Conservation (phyloP, 495 filamentous ascomycete genomes). For the Penicillium salamii region DNA sequence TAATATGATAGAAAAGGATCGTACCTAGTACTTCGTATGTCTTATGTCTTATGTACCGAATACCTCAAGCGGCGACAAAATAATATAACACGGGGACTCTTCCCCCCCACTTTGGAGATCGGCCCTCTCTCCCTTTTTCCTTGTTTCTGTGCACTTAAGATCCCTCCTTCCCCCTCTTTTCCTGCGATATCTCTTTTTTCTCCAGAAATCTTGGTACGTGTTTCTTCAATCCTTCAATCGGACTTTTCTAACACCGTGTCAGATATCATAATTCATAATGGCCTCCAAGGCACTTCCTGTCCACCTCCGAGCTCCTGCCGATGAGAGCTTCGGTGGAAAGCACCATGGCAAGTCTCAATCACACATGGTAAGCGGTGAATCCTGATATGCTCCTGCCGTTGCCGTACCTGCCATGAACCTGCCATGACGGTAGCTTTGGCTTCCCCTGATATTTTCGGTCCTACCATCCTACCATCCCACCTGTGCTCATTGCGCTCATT, state of each 20-base stretch:
- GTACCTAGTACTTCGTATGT: background rate
- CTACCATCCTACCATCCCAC: too few relatives aligned
- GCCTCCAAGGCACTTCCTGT: conserved; percentile 69
- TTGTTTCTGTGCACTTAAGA: background rate
- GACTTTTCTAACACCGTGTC: conserved; percentile 5
- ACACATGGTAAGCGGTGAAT: conserved; percentile 72
- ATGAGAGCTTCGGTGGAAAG: conserved; percentile 58
- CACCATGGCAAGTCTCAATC: conserved; percentile 95
- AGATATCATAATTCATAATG: conserved; percentile 50
- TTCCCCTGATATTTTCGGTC: too few relatives aligned
- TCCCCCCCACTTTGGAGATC: background rate
- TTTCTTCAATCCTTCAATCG: conserved; percentile 7
- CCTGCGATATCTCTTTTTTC: background rate
- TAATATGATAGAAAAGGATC: too few relatives aligned
- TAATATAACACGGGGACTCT: background rate
- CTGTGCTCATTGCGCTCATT: too few relatives aligned
- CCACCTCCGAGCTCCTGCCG: conserved; percentile 67
- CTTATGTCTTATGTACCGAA: background rate
- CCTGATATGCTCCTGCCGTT: background rate
- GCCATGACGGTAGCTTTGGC: too few relatives aligned
- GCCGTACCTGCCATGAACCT: background rate
- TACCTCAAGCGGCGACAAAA: background rate
- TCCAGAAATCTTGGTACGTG: background rate
- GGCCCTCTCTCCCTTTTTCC: background rate
- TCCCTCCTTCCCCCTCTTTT: conserved; percentile 3